Evolutionary conservation across 805 yeast species (phyloP), one percentile per base, ranked within the genome.

Genomic region (Pichia nakasei): DNA sequence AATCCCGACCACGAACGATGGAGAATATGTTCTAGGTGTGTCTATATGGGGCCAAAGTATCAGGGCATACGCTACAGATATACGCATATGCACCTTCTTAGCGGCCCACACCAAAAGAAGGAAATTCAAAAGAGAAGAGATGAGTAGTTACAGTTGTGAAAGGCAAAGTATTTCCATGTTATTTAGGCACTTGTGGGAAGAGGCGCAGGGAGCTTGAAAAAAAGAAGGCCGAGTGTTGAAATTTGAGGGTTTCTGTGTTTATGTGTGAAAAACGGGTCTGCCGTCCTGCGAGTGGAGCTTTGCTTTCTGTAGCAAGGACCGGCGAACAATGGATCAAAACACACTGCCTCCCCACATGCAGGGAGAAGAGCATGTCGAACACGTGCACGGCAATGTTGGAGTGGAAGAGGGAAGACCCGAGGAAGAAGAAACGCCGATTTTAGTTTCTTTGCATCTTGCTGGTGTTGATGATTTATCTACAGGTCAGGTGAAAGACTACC

Each of bases 1-100:
- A 37, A 39, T 19, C 27, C 26, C 19, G 38, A 39, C 46, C 57
- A 59, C 67, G 72, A 70, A 78, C 75, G 77, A 78, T 78, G 88
- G 85, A 79, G 76, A 82, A 82, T 82, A 82, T 82, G 91, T 82
- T 77, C 70, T 72, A 69, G 52, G 71, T 87, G 73, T 56, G 57
- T 75, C 69, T 57, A 55, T 79, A 65, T 83, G 65, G 85, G 85
- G 75, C 65, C 65, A 61, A 61, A 48, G 83, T 78, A 76, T 77
- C 81, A 37, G 45, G 46, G 44, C 44, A n/a, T 33, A 29, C 29
- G 22, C 47, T 41, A 45, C 47, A 17, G 38, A 44, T 17, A 39
- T 34, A 41, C 41, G 47, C 32, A 19, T 38, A 33, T 26, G 42
- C 40, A 31, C 47, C 44, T 41, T 45, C 44, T 45, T 35, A 17